Base-by-base conservation (phyloP, 441 rosid species). In the Gossypium armourianum region DNA sequence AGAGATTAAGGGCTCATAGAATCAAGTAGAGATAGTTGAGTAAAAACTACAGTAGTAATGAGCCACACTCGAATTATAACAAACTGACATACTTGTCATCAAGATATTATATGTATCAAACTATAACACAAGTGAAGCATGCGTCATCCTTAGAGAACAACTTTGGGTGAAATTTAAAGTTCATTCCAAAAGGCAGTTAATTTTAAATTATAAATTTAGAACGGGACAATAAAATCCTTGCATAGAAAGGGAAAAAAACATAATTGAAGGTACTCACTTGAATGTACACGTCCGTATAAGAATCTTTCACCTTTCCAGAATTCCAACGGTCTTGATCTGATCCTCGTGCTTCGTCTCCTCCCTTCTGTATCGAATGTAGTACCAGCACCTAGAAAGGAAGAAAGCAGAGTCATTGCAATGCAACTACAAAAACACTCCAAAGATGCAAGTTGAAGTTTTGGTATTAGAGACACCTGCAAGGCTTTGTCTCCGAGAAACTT, bases 251-350 rank as follows among this genome's bases (percentile, higher is more conserved):
- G 6, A 32, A 17, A 17, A 75, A 24, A 23, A 56, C 47, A 20
- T 1, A 36, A 47, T 29, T 56, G 58, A 74, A 74, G 62, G 55
- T 69, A 75, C 96, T 90, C 78, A 94, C 98, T 88, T 53, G 75
- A 62, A 79, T 91, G 95, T 74, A 94, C 74, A n/a, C 98, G 97
- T 5, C 97, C 98, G 62, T 84, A 91, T 43, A 94, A 75, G 79
- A 91, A 90, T 74, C 90, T 84, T 78, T 94, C 98, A 21, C 98
- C 98, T 79, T 78, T 94, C 98, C 98, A 94, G 76, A 75, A 92
- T 80, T 90, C 94, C 70, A 94, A 83, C 70, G 97, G 97, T 79
- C 96, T 86, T 53, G 98, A 87, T 64, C 72, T 86, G 65, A 94
- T 87, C 80, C 98, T 85, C 32, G 98, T 88, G 85, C 98, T 94